These are phyloP conservation scores for Plasmodium ovale DNA, from an alignment of 169 alveolate genomes.

Conservation along the genomic window DNA sequence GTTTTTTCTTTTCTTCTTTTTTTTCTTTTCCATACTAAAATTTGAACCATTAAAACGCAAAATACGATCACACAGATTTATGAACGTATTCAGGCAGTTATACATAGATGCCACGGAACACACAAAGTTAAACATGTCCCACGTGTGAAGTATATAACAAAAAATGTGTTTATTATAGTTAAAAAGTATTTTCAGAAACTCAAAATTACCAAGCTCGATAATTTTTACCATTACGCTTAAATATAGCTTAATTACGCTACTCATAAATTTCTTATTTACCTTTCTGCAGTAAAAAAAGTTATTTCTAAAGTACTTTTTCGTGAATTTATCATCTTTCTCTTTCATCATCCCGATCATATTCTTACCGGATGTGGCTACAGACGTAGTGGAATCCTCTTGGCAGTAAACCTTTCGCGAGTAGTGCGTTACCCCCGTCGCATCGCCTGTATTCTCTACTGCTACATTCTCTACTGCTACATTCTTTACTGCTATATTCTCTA, in stretches of 20 bases:
- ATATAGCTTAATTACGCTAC: slow-evolving; percentile 30
- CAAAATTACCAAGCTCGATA: slow-evolving; percentile 69
- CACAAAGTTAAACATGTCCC: slow-evolving; percentile 24
- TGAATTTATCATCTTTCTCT: not conserved
- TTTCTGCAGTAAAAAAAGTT: slow-evolving; percentile 33
- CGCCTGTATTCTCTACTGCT: not conserved
- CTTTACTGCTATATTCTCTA: not conserved
- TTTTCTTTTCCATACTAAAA: not conserved
- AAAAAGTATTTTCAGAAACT: slow-evolving; percentile 53
- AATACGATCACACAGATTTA: slow-evolving; percentile 19
- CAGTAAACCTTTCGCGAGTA: too few species aligned
- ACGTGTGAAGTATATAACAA: slow-evolving; percentile 39
- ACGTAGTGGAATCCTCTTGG: too few species aligned
- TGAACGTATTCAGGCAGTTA: slow-evolving; percentile 32
- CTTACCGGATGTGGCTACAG: too few species aligned
- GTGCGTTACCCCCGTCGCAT: not conserved
- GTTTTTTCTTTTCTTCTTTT: slow-evolving; percentile 9
- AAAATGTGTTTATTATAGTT: slow-evolving; percentile 58
- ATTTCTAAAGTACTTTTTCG: not conserved
- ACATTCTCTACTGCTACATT: not conserved
- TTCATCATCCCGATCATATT: not conserved
- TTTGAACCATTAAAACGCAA: not conserved
- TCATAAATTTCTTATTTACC: slow-evolving; percentile 23
- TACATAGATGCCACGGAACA: slow-evolving; percentile 62
- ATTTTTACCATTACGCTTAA: slow-evolving; percentile 62